A percentile compares a stretch with the other conserved stretches of the same genome.
Conservation (phyloP, 2,329 filamentous ascomycete species). For the Colletotrichum sp. region DNA sequence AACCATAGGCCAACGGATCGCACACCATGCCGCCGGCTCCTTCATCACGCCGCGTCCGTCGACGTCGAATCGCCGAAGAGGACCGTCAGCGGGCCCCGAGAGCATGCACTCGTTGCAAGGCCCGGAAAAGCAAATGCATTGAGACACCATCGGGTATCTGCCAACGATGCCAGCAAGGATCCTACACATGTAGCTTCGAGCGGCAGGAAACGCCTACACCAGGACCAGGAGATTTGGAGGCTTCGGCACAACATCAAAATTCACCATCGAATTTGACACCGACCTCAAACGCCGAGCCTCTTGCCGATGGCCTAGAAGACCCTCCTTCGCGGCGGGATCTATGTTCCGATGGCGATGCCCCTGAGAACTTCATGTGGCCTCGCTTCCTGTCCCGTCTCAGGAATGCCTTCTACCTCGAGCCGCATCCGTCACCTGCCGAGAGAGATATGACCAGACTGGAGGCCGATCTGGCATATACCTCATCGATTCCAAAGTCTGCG, state of each 20-base stretch:
- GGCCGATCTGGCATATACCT: slow-evolving; percentile 20
- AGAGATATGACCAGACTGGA: slow-evolving; percentile 25
- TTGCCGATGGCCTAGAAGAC: not conserved
- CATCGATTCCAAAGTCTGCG: slow-evolving; percentile 6
- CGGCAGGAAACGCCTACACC: not conserved
- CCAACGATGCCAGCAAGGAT: slow-evolving; percentile 30
- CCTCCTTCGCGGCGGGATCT: not conserved
- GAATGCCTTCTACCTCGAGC: slow-evolving; percentile 32
- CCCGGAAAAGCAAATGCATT: slow-evolving; percentile 38
- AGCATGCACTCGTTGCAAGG: slow-evolving; percentile 39
- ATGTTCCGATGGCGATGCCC: slow-evolving; percentile 14
- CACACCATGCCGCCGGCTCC: not conserved
- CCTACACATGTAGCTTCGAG: slow-evolving; percentile 24
- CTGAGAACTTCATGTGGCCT: slow-evolving; percentile 30
- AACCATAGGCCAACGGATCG: not conserved
- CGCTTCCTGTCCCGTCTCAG: slow-evolving; percentile 28
- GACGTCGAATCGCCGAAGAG: slow-evolving; percentile 33
- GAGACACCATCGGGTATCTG: slow-evolving; percentile 29
- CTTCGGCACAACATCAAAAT: not conserved
- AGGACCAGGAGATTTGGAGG: not conserved
- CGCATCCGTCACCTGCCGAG: slow-evolving; percentile 21
- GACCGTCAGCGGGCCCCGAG: slow-evolving; percentile 35
- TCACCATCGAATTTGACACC: slow-evolving; percentile 11
- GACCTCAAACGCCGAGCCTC: not conserved
- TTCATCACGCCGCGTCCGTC: not conserved